These are phyloP conservation scores for Erodium maritimum DNA, from an alignment of 345 rosid genomes.

Conservation along the genomic window DNA sequence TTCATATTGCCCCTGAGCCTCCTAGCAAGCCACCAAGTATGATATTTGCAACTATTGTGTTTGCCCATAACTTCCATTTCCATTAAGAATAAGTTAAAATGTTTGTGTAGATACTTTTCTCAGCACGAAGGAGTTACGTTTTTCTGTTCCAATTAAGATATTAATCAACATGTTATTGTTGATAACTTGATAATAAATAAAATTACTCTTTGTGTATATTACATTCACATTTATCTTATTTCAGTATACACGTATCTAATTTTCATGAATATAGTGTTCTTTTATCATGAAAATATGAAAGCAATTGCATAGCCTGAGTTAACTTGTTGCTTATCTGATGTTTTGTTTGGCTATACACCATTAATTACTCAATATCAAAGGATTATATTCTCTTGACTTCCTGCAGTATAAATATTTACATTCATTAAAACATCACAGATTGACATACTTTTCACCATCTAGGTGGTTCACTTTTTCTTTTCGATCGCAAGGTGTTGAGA, in stretches of 20 bases:
- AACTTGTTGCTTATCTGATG: not conserved
- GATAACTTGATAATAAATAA: too few species aligned
- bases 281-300: not conserved
- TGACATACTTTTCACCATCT: constrained; percentile 19
- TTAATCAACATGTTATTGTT: not conserved
- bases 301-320: not conserved
- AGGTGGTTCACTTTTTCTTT: constrained; percentile 97
- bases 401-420: not conserved
- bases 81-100: too few species aligned
- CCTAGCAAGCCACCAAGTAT: constrained; percentile 72
- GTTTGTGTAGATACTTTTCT: too few species aligned
- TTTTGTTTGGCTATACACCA: not conserved
- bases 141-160: too few species aligned
- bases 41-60: constrained; percentile 11
- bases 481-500: constrained; percentile 80
- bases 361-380: not conserved
- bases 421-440: not conserved
- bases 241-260: not conserved
- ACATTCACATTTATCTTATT: not conserved
- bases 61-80: too few species aligned
- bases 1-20: constrained; percentile 64
- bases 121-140: too few species aligned
- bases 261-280: not conserved
- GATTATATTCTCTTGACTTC: not conserved
- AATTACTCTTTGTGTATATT: not conserved